These are phyloP conservation scores for Candolleomyces eurysporus DNA, from an alignment of 768 basidiomycete species.

Conservation along the genomic window DNA sequence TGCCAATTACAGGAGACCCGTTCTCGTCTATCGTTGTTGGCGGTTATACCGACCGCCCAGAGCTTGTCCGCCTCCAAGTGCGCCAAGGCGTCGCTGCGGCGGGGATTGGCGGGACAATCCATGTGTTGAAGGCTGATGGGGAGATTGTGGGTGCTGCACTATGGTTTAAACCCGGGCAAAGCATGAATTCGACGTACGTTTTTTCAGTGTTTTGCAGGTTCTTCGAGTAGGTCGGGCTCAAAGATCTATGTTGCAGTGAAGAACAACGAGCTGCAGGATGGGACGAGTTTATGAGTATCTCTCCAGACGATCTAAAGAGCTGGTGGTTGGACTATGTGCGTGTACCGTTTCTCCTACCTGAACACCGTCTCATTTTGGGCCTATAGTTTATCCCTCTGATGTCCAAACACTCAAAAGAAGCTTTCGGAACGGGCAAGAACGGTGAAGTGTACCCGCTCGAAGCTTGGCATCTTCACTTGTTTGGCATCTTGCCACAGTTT, in stretches of 20 bases:
- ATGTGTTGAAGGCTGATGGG: conserved; percentile 13
- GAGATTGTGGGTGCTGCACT: conserved; percentile 29
- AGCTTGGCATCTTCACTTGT: conserved; percentile 27
- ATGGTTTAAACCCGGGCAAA: conserved; percentile 30
- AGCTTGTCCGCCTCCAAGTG: conserved; percentile 13
- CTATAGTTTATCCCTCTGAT: conserved; percentile 22
- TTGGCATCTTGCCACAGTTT: conserved; percentile 25
- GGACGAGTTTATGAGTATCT: conserved; percentile 21
- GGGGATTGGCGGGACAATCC: conserved; percentile 24
- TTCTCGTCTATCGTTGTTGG: conserved; percentile 17
- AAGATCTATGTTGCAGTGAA: conserved; percentile 9
- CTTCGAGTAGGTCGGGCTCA: no score
- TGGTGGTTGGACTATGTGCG: conserved; percentile 31
- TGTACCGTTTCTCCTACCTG: not conserved
- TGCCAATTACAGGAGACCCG: not conserved
- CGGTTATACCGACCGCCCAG: conserved; percentile 13
- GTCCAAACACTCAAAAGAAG: conserved; percentile 11
- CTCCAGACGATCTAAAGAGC: conserved; percentile 12
- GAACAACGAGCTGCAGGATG: conserved; percentile 26
- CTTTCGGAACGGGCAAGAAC: conserved; percentile 15
- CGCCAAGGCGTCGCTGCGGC: conserved; percentile 19
- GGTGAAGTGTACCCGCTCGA: conserved; percentile 11
- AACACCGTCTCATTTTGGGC: not conserved
- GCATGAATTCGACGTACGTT: conserved; percentile 21
- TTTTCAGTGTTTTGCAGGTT: no score